phyloP scores from a whole-genome alignment of 176 grass and related monocot species.

The Microstegium vimineum region DNA sequence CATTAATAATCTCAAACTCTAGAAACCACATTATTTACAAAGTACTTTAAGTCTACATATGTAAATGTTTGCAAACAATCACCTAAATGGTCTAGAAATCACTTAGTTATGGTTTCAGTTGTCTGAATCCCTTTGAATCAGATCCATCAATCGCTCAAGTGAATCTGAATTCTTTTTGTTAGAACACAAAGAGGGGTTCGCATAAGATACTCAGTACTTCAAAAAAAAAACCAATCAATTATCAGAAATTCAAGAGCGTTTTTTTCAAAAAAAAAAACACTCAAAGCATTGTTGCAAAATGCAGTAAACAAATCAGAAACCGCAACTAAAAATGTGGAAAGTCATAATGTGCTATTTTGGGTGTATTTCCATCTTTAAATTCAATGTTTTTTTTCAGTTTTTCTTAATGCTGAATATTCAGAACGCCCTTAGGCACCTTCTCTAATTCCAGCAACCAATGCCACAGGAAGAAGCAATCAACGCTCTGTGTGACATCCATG shows the following conservation, averaged over 20 bases:
- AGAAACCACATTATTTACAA: conserved; percentile 6
- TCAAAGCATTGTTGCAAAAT: neutral
- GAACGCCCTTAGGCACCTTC: neutral
- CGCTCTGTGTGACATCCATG: neutral
- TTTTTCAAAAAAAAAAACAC: neutral
- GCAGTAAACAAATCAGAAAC: neutral
- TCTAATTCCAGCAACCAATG: neutral
- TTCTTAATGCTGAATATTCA: neutral
- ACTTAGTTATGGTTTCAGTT: neutral
- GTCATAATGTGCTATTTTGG: neutral
- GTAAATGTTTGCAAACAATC: conserved; percentile 7
- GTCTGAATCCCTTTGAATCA: neutral
- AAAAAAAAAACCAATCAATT: neutral
- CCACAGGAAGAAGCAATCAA: neutral
- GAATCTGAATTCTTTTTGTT: neutral
- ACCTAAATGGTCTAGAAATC: neutral
- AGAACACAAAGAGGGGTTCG: neutral
- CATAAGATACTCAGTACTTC: neutral
- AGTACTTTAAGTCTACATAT: neutral
- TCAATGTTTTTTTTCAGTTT: neutral
- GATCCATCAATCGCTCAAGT: neutral
- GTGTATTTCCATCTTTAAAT: neutral
- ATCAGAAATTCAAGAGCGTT: neutral
- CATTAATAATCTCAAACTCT: conserved; percentile 2
- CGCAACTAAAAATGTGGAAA: neutral